Percentiles rank a stretch among this genome's conserved stretches.
phyloP scores from a whole-genome alignment of 2,329 filamentous ascomycete genomes.

The Macroventuria anomochaeta region DNA sequence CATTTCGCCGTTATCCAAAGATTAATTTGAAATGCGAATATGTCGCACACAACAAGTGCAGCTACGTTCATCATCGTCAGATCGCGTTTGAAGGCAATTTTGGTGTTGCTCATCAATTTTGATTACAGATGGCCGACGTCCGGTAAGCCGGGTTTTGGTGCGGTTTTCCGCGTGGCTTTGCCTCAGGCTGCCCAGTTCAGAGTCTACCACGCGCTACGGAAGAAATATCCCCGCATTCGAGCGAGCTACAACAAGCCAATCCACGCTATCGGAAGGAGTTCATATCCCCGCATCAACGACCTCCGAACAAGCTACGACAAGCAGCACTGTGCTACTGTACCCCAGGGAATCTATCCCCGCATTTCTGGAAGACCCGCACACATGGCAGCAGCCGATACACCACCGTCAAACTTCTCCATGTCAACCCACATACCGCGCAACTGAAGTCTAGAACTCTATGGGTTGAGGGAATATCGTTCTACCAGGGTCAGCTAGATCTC shows the following conservation, averaged over 20 bases:
- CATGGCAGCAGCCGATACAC: background rate
- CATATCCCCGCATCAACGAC: background rate
- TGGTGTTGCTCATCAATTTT: background rate
- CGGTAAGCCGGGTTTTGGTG: background rate
- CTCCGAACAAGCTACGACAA: background rate
- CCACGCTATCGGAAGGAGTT: background rate
- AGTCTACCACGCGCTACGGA: background rate
- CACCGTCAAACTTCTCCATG: background rate
- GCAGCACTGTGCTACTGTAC: background rate
- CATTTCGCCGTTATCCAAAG: background rate
- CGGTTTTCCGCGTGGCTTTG: conserved; percentile 1
- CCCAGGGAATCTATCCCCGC: background rate
- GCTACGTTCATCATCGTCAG: background rate
- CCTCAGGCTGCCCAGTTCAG: background rate
- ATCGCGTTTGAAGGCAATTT: background rate
- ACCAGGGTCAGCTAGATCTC: background rate
- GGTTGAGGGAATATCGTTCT: background rate
- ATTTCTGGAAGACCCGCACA: background rate
- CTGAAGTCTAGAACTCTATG: background rate
- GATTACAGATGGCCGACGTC: background rate
- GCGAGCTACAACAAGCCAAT: background rate
- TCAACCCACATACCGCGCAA: background rate
- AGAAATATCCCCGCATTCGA: background rate
- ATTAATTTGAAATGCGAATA: background rate
- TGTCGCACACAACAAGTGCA: background rate